phyloP scores from a whole-genome alignment of 2,329 filamentous ascomycete genomes.

The Hypoxylon sp. region DNA sequence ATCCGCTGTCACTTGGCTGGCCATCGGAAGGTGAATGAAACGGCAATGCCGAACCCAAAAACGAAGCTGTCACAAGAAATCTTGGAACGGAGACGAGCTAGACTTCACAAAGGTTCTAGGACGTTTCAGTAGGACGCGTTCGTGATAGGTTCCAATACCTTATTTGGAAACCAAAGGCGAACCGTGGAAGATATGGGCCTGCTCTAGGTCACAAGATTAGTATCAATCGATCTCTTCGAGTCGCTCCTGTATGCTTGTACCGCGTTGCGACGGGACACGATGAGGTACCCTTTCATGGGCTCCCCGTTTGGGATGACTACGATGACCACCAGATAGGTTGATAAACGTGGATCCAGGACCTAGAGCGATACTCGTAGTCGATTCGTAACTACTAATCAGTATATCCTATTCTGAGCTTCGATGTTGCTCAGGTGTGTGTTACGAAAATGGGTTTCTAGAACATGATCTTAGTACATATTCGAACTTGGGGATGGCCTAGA shows the following conservation, averaged over 20 bases:
- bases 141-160: conserved; percentile 29
- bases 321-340: conserved; percentile 5
- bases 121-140: conserved; percentile 36
- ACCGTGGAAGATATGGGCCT: conserved; percentile 9
- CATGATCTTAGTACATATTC: background rate
- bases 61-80: background rate
- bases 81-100: background rate
- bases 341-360: conserved; percentile 2
- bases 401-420: background rate
- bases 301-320: conserved; percentile 10
- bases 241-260: conserved; percentile 1
- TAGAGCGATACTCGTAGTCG: background rate
- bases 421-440: conserved; percentile 10
- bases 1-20: background rate
- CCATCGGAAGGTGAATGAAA: background rate
- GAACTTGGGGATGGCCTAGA: conserved; percentile 2
- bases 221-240: conserved; percentile 3
- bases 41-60: conserved; percentile 4
- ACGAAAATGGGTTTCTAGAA: conserved; percentile 4
- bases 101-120: conserved; percentile 15
- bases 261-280: conserved; percentile 9
- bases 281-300: conserved; percentile 4
- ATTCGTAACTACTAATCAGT: background rate
- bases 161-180: conserved; percentile 39
- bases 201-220: conserved; percentile 8